Evolutionary conservation across 176 grass and related monocot species (phyloP), one percentile per base, ranked within the genome.

Genomic region (Paspalum notatum): DNA sequence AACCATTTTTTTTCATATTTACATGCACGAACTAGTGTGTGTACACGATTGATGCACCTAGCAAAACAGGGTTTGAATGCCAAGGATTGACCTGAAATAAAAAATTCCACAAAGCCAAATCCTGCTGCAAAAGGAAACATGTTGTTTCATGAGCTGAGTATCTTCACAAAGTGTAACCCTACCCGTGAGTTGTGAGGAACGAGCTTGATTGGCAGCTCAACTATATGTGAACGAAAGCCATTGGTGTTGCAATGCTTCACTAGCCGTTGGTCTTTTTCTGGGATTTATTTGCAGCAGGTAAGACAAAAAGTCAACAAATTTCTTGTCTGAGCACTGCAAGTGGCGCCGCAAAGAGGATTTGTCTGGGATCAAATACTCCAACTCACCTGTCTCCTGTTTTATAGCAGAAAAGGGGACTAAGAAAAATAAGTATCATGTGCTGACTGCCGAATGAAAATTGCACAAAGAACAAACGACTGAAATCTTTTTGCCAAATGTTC

Each of bases 211-310:
- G 58, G 50, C 65, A 71, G 72, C 72, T 90, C 67, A 93, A 17
- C 74, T 62, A 85, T 95, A 98, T 14, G 53, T 65, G 27, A 84
- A 87, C 14, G 96, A 93, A 84, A 98, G 57, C 96, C 96, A 98
- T 58, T 65, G 75, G 83, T 98, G 96, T 63, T 78, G 80, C 55
- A 98, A 68, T 37, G 92, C 92, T 87, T 98, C 92, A 27, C 69
- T 92, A 47, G 96, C 96, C 56, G 84, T 98, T 25, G 92, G 92
- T 86, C 92, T 88, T 54, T 87, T 86, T 68, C 49, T 82, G 15
- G 90, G 96, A 75, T 98, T 95, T 80, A 95, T 89, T 88, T 95
- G 92, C 49, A 98, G 86, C 67, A 98, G 85, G 79, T 85, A 95
- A 20, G 86, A 91, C 48, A 98, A 66, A 69, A 98, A 98, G 87